Base-by-base conservation (phyloP, 1,284 basidiomycete species). In the Takashimella tepidaria region DNA sequence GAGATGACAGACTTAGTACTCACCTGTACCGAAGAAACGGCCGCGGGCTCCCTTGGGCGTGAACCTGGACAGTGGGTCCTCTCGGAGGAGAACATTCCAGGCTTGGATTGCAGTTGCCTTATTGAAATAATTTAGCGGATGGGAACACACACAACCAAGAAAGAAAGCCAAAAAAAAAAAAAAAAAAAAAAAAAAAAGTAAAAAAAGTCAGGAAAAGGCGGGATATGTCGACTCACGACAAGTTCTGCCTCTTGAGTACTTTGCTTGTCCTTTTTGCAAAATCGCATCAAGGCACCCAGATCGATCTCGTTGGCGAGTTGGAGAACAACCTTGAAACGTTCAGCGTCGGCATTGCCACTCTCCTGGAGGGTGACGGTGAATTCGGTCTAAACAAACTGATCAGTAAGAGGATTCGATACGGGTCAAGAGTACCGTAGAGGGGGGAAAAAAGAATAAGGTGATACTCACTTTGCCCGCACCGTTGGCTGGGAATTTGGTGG, bases 1-100 rank as follows among this genome's bases (percentile, higher is more conserved):
- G n/a, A n/a, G n/a, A n/a, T n/a, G n/a, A 26, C 10, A 44, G 21
- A 43, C 5, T 16, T 21, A 11, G 13, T 20, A 56, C 60, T 60
- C 41, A 67, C 70, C 67, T n/a, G 63, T 59, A 21, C 58, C 58
- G 60, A 73, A 76, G 47, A 70, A 66, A 31, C 66, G 62, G 22
- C 70, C 71, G 24, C 68, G 67, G 8, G 73, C 70, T 22, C 74
- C 74, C 25, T 69, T 67, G 42, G 72, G 64, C n/a, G 63, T 65
- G 62, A 55, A 75, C 20, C 57, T 54, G 45, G 50, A 47, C 13
- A 60, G 56, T 2, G 70, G 66, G 41, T 71, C 67, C 54, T 75
- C 68, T 44, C 74, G 66, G 47, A 76, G 60, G 10, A 75, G 55
- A 11, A 76, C 61, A 56, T 75, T 75, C 56, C 67, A 59, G 5